Evolutionary conservation across 139 green algal species (phyloP).

Genomic region (Prasinococcaceae sp.): DNA sequence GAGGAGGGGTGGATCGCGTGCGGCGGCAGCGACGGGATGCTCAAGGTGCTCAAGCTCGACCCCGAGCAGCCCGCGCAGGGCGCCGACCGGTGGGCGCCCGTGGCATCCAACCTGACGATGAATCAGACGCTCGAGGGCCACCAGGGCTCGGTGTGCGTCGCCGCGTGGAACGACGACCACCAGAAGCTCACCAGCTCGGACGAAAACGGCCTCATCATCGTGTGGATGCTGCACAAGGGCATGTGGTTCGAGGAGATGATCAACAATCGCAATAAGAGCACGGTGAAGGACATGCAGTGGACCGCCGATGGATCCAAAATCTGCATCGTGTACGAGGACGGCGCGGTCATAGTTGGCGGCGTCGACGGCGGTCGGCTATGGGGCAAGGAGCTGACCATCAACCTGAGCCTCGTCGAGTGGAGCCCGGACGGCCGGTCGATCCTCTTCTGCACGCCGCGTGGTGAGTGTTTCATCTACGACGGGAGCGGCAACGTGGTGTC

Average conservation of each 20-base stretch:
- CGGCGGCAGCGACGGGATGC: constrained; percentile 50
- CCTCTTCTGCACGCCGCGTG: constrained; percentile 33
- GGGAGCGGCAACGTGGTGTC: constrained; percentile 51
- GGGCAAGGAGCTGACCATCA: constrained; percentile 43
- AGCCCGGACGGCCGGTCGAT: constrained; percentile 49
- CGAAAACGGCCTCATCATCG: constrained; percentile 65
- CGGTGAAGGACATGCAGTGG: constrained; percentile 66
- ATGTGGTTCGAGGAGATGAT: constrained; percentile 83
- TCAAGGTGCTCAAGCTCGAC: constrained; percentile 48
- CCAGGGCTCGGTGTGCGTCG: constrained; percentile 36
- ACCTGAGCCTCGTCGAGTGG: constrained; percentile 53
- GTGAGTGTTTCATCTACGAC: constrained; percentile 61
- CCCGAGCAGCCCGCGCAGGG: too few species aligned
- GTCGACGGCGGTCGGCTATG: constrained; percentile 66
- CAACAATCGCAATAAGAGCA: constrained; percentile 54
- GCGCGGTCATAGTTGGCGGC: constrained; percentile 61
- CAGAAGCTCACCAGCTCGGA: constrained; percentile 68
- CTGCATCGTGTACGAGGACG: constrained; percentile 70
- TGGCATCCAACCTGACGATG: constrained; percentile 33
- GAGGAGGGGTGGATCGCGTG: constrained; percentile 57
- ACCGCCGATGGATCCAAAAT: constrained; percentile 59
- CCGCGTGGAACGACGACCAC: constrained; percentile 55
- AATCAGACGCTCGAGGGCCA: constrained; percentile 71
- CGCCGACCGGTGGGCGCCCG: background rate
- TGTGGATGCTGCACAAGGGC: constrained; percentile 66